phyloP scores from a whole-genome alignment of 2,329 filamentous ascomycete genomes.

The Sporothrix inflata region DNA sequence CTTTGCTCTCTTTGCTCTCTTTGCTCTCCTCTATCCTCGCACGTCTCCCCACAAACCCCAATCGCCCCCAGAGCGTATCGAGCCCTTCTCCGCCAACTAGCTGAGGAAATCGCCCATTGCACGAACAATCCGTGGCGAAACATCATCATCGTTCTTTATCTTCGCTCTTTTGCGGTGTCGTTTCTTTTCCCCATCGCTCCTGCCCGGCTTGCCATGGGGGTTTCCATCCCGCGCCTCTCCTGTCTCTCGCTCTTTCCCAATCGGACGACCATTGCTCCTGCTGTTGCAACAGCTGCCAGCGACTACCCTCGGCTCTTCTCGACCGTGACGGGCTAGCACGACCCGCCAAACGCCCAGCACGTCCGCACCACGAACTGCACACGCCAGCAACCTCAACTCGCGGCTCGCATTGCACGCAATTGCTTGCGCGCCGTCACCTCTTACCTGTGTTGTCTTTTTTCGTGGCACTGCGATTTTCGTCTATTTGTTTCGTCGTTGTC shows the following conservation, averaged over 20 bases:
- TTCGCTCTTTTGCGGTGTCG: neutral
- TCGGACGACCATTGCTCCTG: neutral
- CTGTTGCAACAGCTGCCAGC: slow-evolving; percentile 3
- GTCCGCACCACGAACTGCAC: neutral
- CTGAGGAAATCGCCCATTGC: slow-evolving; percentile 19
- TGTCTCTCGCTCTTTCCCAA: slow-evolving; percentile 22
- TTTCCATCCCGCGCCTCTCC: neutral
- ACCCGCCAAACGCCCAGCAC: no score
- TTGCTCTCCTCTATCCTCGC: neutral
- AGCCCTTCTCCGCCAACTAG: slow-evolving; percentile 20
- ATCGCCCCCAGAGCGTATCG: slow-evolving; percentile 12
- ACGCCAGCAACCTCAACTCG: neutral
- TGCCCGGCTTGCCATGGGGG: slow-evolving; percentile 10
- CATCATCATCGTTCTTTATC: neutral
- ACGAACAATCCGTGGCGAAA: neutral
- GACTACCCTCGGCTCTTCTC: slow-evolving; percentile 24
- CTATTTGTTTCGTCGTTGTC: slow-evolving; percentile 4
- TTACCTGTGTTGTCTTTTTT: neutral
- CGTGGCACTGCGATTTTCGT: neutral
- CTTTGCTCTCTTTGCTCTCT: neutral
- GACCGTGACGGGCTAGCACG: slow-evolving; percentile 14
- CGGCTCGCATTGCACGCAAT: slow-evolving; percentile 3
- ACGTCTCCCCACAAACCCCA: slow-evolving; percentile 13
- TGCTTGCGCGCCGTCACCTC: neutral
- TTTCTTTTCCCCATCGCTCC: slow-evolving; percentile 9